Evolutionary conservation across 306 rosid genomes (phyloP).

Genomic region (Trifolium dubium): DNA sequence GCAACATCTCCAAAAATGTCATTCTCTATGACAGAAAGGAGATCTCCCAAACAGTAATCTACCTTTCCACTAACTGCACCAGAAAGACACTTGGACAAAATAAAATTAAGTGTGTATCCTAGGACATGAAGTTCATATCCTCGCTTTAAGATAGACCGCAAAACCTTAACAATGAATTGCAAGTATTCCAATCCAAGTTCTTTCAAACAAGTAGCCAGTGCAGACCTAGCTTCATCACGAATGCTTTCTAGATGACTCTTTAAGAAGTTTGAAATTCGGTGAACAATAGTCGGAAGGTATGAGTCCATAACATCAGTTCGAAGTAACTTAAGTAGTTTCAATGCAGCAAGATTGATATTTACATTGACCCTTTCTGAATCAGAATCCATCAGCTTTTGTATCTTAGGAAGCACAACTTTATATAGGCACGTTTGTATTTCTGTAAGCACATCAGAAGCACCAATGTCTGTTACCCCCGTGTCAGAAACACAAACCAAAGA

Average conservation of each 20-base stretch:
- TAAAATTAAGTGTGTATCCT: slow-evolving; percentile 82
- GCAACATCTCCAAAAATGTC: slow-evolving; percentile 93
- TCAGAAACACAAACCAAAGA: slow-evolving; percentile 48
- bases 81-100: slow-evolving; percentile 72
- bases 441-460: slow-evolving; percentile 40
- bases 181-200: slow-evolving; percentile 91
- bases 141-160: slow-evolving; percentile 75
- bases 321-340: slow-evolving; percentile 83
- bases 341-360: slow-evolving; percentile 77
- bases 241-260: slow-evolving; percentile 82
- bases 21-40: slow-evolving; percentile 71
- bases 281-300: slow-evolving; percentile 76
- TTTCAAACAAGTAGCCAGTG: slow-evolving; percentile 84
- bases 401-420: slow-evolving; percentile 75
- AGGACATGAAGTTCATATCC: slow-evolving; percentile 94
- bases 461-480: slow-evolving; percentile 38
- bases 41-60: slow-evolving; percentile 88
- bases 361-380: slow-evolving; percentile 84
- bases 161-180: slow-evolving; percentile 74
- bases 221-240: slow-evolving; percentile 92
- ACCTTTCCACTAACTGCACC: slow-evolving; percentile 65
- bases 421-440: slow-evolving; percentile 74
- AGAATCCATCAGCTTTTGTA: slow-evolving; percentile 71
- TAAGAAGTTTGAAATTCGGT: slow-evolving; percentile 82
- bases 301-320: slow-evolving; percentile 83